phyloP scores from a whole-genome alignment of 1,284 basidiomycete genomes.

The Ganoderma lucidum region DNA sequence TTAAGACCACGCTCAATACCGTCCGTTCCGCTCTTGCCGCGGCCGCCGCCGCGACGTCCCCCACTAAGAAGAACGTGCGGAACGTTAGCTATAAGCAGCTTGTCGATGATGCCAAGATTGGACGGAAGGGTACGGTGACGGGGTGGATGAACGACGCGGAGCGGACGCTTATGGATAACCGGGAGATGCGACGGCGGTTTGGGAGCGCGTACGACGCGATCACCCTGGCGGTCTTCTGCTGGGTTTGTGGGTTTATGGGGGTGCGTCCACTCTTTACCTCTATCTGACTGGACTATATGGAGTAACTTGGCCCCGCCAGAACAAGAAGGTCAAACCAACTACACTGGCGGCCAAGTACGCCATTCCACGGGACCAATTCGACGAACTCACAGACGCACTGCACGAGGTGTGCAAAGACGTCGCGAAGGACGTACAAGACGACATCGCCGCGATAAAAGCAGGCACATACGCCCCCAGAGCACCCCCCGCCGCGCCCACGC shows the following conservation, averaged over 20 bases:
- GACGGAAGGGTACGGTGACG: conserved; percentile 28
- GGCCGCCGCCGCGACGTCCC: conserved; percentile 13
- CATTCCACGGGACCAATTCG: conserved; percentile 30
- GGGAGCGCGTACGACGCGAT: conserved; percentile 30
- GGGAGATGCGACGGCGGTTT: conserved; percentile 30
- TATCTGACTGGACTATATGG: neutral
- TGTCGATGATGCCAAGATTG: conserved; percentile 25
- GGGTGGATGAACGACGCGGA: conserved; percentile 37
- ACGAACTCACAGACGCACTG: conserved; percentile 34
- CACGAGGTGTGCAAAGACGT: conserved; percentile 30
- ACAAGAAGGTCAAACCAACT: conserved; percentile 26
- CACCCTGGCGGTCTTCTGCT: conserved; percentile 37
- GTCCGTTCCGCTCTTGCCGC: conserved; percentile 39
- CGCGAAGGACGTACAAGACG: conserved; percentile 22
- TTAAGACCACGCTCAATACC: conserved; percentile 38
- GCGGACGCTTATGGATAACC: conserved; percentile 31
- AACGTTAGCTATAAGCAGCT: conserved; percentile 32
- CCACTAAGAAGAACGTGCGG: conserved; percentile 6
- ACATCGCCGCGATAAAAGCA: conserved; percentile 24
- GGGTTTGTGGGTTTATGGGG: conserved; percentile 33
- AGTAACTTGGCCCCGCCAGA: neutral
- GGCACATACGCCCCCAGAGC: conserved; percentile 1
- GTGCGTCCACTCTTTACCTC: conserved; percentile 16
- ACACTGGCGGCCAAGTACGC: conserved; percentile 23
- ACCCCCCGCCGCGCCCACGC: conserved; percentile 1